Evolutionary conservation across 2,329 filamentous ascomycete species (phyloP).

Genomic region (Aureobasidium sp.): DNA sequence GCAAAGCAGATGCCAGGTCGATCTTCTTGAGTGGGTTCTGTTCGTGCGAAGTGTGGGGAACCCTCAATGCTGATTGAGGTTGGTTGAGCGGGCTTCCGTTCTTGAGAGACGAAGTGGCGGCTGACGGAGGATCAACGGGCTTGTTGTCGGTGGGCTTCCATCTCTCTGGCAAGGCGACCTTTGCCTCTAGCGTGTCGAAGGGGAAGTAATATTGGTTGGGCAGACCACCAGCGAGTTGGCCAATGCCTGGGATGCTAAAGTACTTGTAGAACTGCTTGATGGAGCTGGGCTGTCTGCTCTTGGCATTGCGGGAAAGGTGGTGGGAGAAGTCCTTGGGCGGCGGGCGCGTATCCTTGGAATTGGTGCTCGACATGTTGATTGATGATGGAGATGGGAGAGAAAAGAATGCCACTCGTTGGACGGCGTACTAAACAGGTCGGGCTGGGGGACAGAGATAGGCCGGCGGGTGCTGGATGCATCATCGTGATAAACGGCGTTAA

Average conservation of each 20-base stretch:
- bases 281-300: slow-evolving; percentile 53
- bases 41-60: slow-evolving; percentile 59
- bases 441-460: slow-evolving; percentile 2
- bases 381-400: neutral
- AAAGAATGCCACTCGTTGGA: neutral
- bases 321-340: slow-evolving; percentile 69
- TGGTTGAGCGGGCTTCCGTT: slow-evolving; percentile 24
- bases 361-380: slow-evolving; percentile 1
- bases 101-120: slow-evolving; percentile 29
- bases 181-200: slow-evolving; percentile 81
- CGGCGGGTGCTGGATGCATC: neutral
- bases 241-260: slow-evolving; percentile 57
- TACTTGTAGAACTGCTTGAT: slow-evolving; percentile 85
- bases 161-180: slow-evolving; percentile 64
- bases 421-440: neutral
- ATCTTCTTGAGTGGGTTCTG: slow-evolving; percentile 59
- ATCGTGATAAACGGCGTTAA: slow-evolving; percentile 1
- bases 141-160: slow-evolving; percentile 63
- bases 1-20: slow-evolving; percentile 71
- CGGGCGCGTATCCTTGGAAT: slow-evolving; percentile 23
- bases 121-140: slow-evolving; percentile 41
- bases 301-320: slow-evolving; percentile 64
- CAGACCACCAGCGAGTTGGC: slow-evolving; percentile 56
- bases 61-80: slow-evolving; percentile 43
- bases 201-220: slow-evolving; percentile 79